Base-by-base conservation (phyloP, 805 yeast species). In the Wickerhamiella occidentalis region DNA sequence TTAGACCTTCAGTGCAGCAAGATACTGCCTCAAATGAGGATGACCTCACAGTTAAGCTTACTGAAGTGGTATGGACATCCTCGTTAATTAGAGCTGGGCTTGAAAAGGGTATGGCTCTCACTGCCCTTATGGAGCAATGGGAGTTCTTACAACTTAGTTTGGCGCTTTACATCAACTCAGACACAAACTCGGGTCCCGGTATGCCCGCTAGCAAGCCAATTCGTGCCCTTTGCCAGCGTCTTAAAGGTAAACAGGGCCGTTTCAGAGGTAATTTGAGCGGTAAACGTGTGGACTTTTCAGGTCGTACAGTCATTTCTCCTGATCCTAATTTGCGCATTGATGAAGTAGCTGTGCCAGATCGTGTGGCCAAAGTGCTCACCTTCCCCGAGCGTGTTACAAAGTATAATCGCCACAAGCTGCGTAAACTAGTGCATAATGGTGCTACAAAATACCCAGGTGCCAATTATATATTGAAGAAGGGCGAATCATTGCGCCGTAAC, bases 191-290 rank as follows among this genome's bases (percentile, higher is more conserved):
- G 3, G 70, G 70, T 7, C 68, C 72, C 3, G 69, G 68, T 3
- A 61, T 60, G 58, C 64, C 64, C 2, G 61, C 66, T 5, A 73
- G 85, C 25, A 79, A 79, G 58, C 92, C 92, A 7, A 92, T 92
- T 53, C 73, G 97, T 61, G 99, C 96, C 4, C 79, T 92, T 55
- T 92, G 98, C 65, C 99, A 92, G 70, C 78, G 99, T 62, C 73
- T 92, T 55, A 92, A 92, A 68, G 99, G 99, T 65, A 92, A 92
- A 58, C 97, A 92, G 68, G 99, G 99, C 61, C 82, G 99, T 64
- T 94, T 92, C 70, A 78, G 99, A 73, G 99, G 99, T 57, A 92
- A 92, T 62, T 70, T 92, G 58, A 87, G 96, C 1, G 99, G 99
- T 67, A 92, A 92, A 67, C 84, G 99, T 72, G 99, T 92, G 22